phyloP scores from a whole-genome alignment of 768 basidiomycete species.

The Pisolithus microcarpus region DNA sequence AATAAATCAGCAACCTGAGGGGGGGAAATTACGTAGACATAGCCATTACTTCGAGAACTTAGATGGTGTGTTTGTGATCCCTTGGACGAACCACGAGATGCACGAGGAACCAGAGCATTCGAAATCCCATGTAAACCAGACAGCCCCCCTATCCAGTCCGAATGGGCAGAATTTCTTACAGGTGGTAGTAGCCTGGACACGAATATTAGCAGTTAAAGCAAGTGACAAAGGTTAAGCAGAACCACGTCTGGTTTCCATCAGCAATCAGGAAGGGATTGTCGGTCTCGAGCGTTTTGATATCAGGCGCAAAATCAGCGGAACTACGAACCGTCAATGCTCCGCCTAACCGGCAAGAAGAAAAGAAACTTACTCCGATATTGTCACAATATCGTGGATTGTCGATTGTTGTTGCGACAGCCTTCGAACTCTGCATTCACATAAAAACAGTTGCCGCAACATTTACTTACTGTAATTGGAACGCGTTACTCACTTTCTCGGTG shows the following conservation, averaged over 20 bases:
- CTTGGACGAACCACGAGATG: slow-evolving; percentile 12
- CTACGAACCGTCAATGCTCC: background rate
- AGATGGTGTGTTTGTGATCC: slow-evolving; percentile 3
- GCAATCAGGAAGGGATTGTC: background rate
- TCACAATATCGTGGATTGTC: background rate
- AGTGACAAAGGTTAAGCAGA: background rate
- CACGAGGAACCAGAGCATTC: slow-evolving; percentile 3
- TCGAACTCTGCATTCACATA: background rate
- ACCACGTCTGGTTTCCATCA: slow-evolving; percentile 12
- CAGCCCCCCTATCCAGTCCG: background rate
- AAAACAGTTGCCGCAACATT: background rate
- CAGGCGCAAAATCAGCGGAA: background rate
- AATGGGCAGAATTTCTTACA: background rate
- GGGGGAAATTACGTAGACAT: slow-evolving; percentile 42
- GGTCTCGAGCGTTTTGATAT: slow-evolving; percentile 8
- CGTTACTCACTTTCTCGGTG: slow-evolving; percentile 18
- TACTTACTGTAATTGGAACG: background rate
- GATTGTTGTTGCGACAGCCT: background rate
- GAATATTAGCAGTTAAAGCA: background rate
- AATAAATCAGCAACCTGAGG: slow-evolving; percentile 46
- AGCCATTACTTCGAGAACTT: slow-evolving; percentile 13
- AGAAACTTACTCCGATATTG: background rate
- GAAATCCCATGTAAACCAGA: too few species aligned
- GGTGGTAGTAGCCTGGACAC: slow-evolving; percentile 4
- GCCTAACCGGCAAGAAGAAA: background rate